Conservation (phyloP, 1,284 basidiomycete genomes). For the Cryptococcus sp. region DNA sequence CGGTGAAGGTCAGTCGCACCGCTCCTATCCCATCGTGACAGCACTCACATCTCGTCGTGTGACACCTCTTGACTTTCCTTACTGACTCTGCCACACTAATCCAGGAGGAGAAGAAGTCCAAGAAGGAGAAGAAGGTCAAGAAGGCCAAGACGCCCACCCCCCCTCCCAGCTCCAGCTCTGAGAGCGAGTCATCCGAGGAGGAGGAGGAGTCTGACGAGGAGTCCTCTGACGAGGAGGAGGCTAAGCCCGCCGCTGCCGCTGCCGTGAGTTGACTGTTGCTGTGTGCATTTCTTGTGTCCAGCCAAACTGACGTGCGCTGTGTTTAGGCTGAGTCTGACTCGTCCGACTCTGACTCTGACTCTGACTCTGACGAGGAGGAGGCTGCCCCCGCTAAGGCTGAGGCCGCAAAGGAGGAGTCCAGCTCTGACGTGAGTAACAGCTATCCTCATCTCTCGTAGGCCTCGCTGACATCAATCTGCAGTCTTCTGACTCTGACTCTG, state of each 20-base stretch:
- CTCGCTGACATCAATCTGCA: neutral
- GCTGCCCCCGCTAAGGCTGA: constrained; percentile 39
- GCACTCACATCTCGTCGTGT: neutral
- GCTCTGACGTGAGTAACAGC: constrained; percentile 44
- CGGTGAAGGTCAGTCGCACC: constrained; percentile 22
- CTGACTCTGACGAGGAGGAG: constrained; percentile 36
- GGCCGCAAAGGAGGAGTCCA: constrained; percentile 47
- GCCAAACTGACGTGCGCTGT: neutral
- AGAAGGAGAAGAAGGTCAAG: constrained; percentile 49
- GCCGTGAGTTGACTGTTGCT: constrained; percentile 13
- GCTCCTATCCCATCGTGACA: neutral
- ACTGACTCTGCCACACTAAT: neutral
- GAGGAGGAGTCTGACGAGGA: constrained; percentile 27
- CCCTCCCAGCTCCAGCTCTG: constrained; percentile 26
- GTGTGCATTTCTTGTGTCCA: neutral
- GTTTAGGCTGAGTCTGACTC: constrained; percentile 19
- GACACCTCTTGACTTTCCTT: neutral
- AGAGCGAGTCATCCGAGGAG: constrained; percentile 22
- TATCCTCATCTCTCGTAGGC: neutral
- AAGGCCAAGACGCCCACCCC: constrained; percentile 50
- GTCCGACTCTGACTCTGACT: constrained; percentile 25
- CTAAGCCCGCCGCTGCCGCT: constrained; percentile 45
- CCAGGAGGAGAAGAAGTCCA: constrained; percentile 20
- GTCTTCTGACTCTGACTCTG: constrained; percentile 12
- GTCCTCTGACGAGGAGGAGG: constrained; percentile 40